Percentiles rank a stretch among this genome's conserved stretches.
Evolutionary conservation across 768 basidiomycete species (phyloP).

Genomic region (Boletus sensibilis): DNA sequence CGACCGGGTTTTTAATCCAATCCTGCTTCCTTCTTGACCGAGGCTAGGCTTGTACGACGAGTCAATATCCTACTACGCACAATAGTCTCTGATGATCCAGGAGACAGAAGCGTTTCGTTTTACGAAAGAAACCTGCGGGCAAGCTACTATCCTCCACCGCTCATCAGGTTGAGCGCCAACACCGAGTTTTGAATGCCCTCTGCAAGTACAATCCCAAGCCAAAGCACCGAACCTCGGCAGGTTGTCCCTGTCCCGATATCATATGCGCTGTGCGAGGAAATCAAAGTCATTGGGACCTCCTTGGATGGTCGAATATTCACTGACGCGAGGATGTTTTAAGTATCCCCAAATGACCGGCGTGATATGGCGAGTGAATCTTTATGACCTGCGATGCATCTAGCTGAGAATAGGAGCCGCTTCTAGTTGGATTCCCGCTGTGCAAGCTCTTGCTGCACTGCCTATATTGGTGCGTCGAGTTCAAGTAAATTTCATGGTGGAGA

Average conservation of each 20-base stretch:
- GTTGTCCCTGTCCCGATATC: slow-evolving; percentile 85
- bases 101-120: slow-evolving; percentile 66
- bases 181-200: slow-evolving; percentile 72
- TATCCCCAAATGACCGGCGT: slow-evolving; percentile 56
- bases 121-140: slow-evolving; percentile 92
- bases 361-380: slow-evolving; percentile 56
- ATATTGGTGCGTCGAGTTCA: not conserved
- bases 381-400: not conserved
- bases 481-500: not conserved
- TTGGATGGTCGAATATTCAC: slow-evolving; percentile 96
- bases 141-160: slow-evolving; percentile 86
- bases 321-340: slow-evolving; percentile 72
- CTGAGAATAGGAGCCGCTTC: not conserved
- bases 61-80: not conserved
- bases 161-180: slow-evolving; percentile 95
- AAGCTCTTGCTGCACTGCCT: slow-evolving; percentile 61
- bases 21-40: slow-evolving; percentile 92
- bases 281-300: slow-evolving; percentile 73
- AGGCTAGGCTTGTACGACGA: slow-evolving; percentile 53
- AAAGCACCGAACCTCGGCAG: slow-evolving; percentile 44
- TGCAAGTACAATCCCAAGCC: slow-evolving; percentile 65
- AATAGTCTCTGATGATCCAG: not conserved
- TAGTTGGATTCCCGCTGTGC: slow-evolving; percentile 79
- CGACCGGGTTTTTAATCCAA: slow-evolving; percentile 62
- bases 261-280: slow-evolving; percentile 79